Percentiles rank a stretch among this genome's conserved stretches.
Conservation (phyloP, 2,329 filamentous ascomycete species). For the Fusarium ramigenum region DNA sequence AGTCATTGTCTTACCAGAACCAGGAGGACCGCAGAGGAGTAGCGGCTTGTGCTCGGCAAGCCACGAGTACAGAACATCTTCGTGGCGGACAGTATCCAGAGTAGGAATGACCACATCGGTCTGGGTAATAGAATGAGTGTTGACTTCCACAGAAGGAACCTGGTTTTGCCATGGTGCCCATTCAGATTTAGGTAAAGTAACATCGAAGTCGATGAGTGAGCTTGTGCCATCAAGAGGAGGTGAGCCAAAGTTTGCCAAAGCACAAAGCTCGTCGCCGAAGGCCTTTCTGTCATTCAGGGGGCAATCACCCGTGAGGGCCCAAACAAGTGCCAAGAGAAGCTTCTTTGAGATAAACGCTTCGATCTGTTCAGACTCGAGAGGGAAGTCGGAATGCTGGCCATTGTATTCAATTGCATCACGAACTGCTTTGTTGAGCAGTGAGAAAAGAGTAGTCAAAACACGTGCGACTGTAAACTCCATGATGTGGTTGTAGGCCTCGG, state of each 20-base stretch:
- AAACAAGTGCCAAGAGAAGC: conserved; percentile 88
- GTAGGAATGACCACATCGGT: conserved; percentile 99
- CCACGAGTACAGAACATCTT: conserved; percentile 99
- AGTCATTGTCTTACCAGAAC: conserved; percentile 99
- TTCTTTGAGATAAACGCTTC: conserved; percentile 94
- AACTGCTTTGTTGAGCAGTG: conserved; percentile 91
- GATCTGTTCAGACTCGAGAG: conserved; percentile 87
- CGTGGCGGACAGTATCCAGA: conserved; percentile 94
- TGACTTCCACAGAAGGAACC: conserved; percentile 94
- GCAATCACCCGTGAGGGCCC: conserved; percentile 96
- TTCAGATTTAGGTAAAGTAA: conserved; percentile 83
- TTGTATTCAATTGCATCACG: conserved; percentile 97
- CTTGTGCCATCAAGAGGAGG: conserved; percentile 80
- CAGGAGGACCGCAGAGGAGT: conserved; percentile 93
- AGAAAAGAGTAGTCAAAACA: conserved; percentile 92
- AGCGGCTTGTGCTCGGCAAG: conserved; percentile 98
- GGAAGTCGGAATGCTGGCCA: conserved; percentile 91
- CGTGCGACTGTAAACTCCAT: conserved; percentile 97
- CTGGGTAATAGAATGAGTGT: conserved; percentile 97
- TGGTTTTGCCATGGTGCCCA: conserved; percentile 96
- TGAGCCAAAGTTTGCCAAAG: conserved; percentile 85
- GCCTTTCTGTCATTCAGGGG: conserved; percentile 85
- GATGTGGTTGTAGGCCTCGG: conserved; percentile 87
- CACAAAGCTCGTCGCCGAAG: conserved; percentile 86
- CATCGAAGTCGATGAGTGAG: conserved; percentile 96